Base-by-base conservation (phyloP, 495 filamentous ascomycete genomes). In the Podospora pseudopauciseta region DNA sequence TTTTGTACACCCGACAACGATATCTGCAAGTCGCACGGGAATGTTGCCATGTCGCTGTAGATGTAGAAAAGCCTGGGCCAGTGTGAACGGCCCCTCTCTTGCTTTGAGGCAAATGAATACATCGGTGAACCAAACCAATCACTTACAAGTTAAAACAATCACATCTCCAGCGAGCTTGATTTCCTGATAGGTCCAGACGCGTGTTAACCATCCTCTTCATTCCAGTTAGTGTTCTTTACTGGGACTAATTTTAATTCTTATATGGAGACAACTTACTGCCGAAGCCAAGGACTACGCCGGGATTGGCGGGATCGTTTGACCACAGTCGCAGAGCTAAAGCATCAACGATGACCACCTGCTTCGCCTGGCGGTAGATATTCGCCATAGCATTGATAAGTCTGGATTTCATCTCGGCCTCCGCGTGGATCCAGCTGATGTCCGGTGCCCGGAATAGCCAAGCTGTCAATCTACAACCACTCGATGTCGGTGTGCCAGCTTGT, bases 151-250 rank as follows among this genome's bases (percentile, higher is more conserved):
- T 7, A 39, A 18, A 2, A 66, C 16, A 15, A 60, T 44, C 2
- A 30, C 56, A 32, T 66, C 20, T 15, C 5, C 30, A 1, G 56
- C 65, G 0, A 66, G 26, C 16, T 49, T 59, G 54, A 66, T 60
- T 28, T 66, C 56, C 19, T 66, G 65, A 44, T 60, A 66, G 19
- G 65, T 66, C 65, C 65, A 66, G 30, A 60, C 3, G 19, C 65
- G 65, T 0, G 65, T 49, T 5, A 59, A 6, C 65, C 65, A 66
- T 39, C 39, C 65, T 66, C 4, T 44, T 32, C 4, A 32, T 32
- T 32, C 23, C 23, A 23, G 23, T 23, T 23, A 23, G 23, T 23
- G 23, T 1, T 23, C 23, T 23, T 23, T 23, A 23, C 23, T 23
- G 0, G 23, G 23, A 23, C 23, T 23, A 2, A 23, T 23, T 23